Evolutionary conservation across 345 rosid genomes (phyloP).

Genomic region (Hypericum perforatum): DNA sequence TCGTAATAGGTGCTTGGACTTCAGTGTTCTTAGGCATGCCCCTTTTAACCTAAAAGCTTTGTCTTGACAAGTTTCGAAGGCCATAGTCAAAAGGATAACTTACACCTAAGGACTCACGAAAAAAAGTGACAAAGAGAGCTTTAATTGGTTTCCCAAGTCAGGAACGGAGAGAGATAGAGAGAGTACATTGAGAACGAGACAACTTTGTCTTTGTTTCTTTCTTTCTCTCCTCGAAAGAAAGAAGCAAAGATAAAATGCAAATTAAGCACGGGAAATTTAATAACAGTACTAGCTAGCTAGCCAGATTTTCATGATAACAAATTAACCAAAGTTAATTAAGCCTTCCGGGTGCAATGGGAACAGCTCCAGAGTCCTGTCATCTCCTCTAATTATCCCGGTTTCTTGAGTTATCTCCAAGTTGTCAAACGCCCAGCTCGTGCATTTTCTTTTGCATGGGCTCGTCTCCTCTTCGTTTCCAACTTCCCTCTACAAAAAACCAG

Average conservation of each 20-base stretch:
- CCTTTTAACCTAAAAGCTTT: not conserved
- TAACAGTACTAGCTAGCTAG: too few species aligned
- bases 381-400: constrained; percentile 27
- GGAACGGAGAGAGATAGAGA: too few species aligned
- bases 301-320: not conserved
- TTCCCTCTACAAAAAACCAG: constrained; percentile 31
- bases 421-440: constrained; percentile 78
- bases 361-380: constrained; percentile 76
- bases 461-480: constrained; percentile 30
- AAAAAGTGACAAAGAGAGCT: too few species aligned
- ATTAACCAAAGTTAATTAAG: not conserved
- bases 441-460: constrained; percentile 65
- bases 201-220: constrained; percentile 1
- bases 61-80: not conserved
- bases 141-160: too few species aligned
- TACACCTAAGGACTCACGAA: too few species aligned
- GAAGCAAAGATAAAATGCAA: not conserved
- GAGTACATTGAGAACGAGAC: too few species aligned
- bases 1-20: not conserved
- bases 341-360: constrained; percentile 94
- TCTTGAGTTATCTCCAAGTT: constrained; percentile 41
- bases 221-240: not conserved
- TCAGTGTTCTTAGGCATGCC: not conserved
- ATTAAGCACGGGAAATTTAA: not conserved
- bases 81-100: constrained; percentile 4